A percentile compares a stretch with the other conserved stretches of the same genome.
phyloP scores from a whole-genome alignment of 148 eudicot genomes.

The Bassia scoparia region DNA sequence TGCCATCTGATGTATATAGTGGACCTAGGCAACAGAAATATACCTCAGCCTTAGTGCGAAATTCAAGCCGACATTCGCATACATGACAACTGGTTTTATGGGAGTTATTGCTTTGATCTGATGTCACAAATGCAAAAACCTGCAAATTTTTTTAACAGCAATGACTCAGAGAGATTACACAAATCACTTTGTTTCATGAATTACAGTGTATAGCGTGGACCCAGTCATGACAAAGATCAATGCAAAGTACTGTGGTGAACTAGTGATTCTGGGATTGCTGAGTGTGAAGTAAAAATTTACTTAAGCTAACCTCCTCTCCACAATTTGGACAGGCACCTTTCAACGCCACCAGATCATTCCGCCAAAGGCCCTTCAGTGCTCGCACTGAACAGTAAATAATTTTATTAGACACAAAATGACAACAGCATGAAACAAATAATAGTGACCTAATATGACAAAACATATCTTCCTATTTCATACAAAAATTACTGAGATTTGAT shows the following conservation, averaged over 20 bases:
- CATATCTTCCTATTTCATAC: background rate
- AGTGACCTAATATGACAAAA: background rate
- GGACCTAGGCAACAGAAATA: constrained; percentile 8
- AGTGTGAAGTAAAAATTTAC: background rate
- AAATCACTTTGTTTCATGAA: background rate
- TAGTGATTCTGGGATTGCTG: background rate
- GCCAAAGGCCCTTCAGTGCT: constrained; percentile 76
- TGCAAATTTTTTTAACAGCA: constrained; percentile 31
- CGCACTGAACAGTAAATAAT: constrained; percentile 44
- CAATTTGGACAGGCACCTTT: constrained; percentile 94
- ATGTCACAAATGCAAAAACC: constrained; percentile 88
- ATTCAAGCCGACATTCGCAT: constrained; percentile 77
- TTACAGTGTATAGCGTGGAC: background rate
- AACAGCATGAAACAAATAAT: background rate
- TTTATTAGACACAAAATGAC: constrained; percentile 14
- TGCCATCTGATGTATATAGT: constrained; percentile 6
- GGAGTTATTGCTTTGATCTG: constrained; percentile 50
- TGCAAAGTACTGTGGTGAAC: background rate
- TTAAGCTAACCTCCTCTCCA: constrained; percentile 78
- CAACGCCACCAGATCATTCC: constrained; percentile 78
- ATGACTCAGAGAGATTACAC: background rate
- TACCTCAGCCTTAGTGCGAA: constrained; percentile 89
- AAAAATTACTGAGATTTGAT: background rate
- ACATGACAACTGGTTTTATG: constrained; percentile 85
- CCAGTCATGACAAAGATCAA: background rate